phyloP scores from a whole-genome alignment of 2,329 filamentous ascomycete genomes.

The Septoria petroselini region DNA sequence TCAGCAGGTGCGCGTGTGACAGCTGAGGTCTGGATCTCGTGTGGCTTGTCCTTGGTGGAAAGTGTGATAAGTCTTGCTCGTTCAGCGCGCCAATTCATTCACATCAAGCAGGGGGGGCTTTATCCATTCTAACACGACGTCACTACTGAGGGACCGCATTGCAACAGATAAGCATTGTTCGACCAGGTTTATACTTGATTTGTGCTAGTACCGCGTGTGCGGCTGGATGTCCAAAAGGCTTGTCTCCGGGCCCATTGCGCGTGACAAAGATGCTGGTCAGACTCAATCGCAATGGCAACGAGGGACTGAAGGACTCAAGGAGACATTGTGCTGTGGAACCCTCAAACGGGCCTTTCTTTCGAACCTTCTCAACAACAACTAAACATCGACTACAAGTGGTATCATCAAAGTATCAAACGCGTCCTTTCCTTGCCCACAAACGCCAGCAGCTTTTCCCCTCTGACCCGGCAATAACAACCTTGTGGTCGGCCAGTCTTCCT shows the following conservation, averaged over 20 bases:
- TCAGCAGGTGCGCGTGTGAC: no score
- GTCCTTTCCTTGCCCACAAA: no score
- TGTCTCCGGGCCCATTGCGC: neutral
- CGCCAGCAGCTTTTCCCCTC: neutral
- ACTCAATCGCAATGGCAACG: no score
- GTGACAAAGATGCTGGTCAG: neutral
- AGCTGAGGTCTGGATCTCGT: neutral
- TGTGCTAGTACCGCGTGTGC: neutral
- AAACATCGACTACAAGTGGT: conserved; percentile 18
- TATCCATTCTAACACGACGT: neutral
- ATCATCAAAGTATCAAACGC: conserved; percentile 15
- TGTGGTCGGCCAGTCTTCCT: no score
- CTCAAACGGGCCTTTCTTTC: no score
- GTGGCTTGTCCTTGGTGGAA: neutral
- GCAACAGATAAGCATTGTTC: neutral
- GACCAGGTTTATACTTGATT: neutral
- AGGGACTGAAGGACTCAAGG: no score
- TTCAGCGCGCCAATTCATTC: neutral
- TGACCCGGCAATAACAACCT: neutral
- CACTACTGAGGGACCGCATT: neutral
- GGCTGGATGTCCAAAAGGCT: conserved; percentile 1
- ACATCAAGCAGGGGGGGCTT: neutral
- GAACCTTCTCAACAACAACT: no score
- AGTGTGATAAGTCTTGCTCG: neutral
- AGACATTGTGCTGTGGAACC: no score